These are phyloP conservation scores for Cryptococcus neoformans DNA, from an alignment of 1,284 basidiomycete genomes.

Conservation along the genomic window DNA sequence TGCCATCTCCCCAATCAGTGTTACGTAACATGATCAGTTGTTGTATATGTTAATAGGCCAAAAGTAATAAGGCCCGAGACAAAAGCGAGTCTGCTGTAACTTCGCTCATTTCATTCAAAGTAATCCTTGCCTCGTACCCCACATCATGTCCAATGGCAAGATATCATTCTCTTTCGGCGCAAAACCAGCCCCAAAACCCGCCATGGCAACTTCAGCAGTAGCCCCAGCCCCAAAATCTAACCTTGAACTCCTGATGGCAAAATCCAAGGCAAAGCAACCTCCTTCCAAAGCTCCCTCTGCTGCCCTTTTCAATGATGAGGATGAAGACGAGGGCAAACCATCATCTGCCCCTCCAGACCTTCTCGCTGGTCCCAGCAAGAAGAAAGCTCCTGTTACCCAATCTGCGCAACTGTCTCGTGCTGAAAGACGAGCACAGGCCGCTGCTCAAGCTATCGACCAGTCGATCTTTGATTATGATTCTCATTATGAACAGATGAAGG, in stretches of 20 bases:
- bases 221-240: slow-evolving; percentile 23
- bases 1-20: too few species aligned
- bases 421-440: slow-evolving; percentile 53
- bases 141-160: slow-evolving; percentile 27
- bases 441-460: slow-evolving; percentile 73
- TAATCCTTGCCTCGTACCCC: neutral
- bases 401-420: slow-evolving; percentile 30
- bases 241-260: slow-evolving; percentile 39
- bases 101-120: neutral
- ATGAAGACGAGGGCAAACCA: slow-evolving; percentile 23
- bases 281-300: slow-evolving; percentile 8
- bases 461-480: slow-evolving; percentile 95
- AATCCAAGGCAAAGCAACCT: slow-evolving; percentile 12
- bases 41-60: too few species aligned
- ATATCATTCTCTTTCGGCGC: slow-evolving; percentile 43
- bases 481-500: slow-evolving; percentile 94
- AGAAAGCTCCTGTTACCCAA: neutral
- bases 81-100: too few species aligned
- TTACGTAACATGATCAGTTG: too few species aligned
- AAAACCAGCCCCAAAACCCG: neutral
- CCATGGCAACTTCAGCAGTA: neutral
- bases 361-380: slow-evolving; percentile 2
- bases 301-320: slow-evolving; percentile 30
- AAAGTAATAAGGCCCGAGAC: too few species aligned
- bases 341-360: neutral